Conservation (phyloP, 495 filamentous ascomycete species). For the Parachaetomium inaequale region DNA sequence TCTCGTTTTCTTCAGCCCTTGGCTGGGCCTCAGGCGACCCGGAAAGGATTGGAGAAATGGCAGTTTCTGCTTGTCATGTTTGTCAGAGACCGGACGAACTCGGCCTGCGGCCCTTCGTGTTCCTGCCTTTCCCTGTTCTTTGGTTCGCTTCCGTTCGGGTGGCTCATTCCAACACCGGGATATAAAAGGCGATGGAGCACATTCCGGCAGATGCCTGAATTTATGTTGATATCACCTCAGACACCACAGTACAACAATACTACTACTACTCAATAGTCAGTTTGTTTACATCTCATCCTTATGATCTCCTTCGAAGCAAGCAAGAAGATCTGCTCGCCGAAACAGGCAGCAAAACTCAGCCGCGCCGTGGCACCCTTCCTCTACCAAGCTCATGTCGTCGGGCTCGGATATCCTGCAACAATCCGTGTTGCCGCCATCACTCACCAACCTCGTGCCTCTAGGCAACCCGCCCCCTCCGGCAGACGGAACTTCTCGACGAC, state of each 20-base stretch:
- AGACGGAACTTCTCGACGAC: constrained; percentile 43
- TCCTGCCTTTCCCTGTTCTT: background rate
- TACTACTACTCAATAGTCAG: background rate
- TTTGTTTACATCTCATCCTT: background rate
- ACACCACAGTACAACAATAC: background rate
- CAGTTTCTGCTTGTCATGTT: background rate
- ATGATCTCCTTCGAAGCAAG: constrained; percentile 33
- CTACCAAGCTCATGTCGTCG: constrained; percentile 17
- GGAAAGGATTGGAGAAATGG: background rate
- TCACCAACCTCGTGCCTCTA: constrained; percentile 6
- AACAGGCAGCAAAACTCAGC: constrained; percentile 34
- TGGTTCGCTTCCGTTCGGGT: background rate
- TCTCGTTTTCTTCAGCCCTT: constrained; percentile 1
- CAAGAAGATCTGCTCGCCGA: constrained; percentile 27
- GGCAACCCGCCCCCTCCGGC: background rate
- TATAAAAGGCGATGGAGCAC: background rate
- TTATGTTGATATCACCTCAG: background rate
- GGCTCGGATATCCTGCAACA: constrained; percentile 27
- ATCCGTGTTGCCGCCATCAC: constrained; percentile 20
- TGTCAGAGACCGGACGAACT: constrained; percentile 15
- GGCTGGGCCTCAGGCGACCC: background rate
- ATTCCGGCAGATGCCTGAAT: background rate
- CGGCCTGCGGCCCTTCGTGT: background rate
- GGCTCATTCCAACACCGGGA: background rate
- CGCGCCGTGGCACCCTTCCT: constrained; percentile 24